Base-by-base conservation (phyloP, 257 asterid species). In the Nyctanthes arbortristis region DNA sequence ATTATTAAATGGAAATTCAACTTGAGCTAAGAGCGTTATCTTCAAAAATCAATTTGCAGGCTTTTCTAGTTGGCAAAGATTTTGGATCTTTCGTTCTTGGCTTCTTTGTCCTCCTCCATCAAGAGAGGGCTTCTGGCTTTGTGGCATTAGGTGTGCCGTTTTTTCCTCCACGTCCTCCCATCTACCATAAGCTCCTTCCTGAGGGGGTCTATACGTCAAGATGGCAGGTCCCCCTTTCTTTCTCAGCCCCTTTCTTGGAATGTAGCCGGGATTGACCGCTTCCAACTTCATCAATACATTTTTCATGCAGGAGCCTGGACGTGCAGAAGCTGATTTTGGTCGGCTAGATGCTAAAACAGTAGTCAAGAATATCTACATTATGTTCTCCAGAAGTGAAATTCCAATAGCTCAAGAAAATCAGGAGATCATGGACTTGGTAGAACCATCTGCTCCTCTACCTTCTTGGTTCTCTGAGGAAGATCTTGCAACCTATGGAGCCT, bases 311-410 rank as follows among this genome's bases (percentile, higher is more conserved):
- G 87, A 84, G 58, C 82, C 84, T 16, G 87, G 87, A 75, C 70
- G 84, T 71, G 82, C 87, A n/a, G 90, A 84, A 76, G 76, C 79
- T 33, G 87, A 84, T 69, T 84, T 84, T 64, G 85, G 69, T 2
- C 60, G 90, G 2, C 67, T 82, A 69, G 79, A 82, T 70, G 68
- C 43, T 6, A 84, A 82, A 63, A 77, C 85, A 1, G 84, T 82
- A 65, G 55, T 84, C 10, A 75, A 79, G 64, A 84, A 84, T 63
- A 82, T 84, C 4, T 81, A 84, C 63, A 79, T 84, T 28, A 62
- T 79, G 69, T 84, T 82, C 72, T n/a, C n/a, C n/a, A n/a, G n/a
- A n/a, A n/a, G n/a, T n/a, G n/a, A n/a, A n/a, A n/a, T n/a, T n/a
- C n/a, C n/a, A n/a, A n/a, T n/a, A n/a, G n/a, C n/a, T n/a, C n/a